Conservation (phyloP, 805 yeast genomes). For the Candida morakotiae region DNA sequence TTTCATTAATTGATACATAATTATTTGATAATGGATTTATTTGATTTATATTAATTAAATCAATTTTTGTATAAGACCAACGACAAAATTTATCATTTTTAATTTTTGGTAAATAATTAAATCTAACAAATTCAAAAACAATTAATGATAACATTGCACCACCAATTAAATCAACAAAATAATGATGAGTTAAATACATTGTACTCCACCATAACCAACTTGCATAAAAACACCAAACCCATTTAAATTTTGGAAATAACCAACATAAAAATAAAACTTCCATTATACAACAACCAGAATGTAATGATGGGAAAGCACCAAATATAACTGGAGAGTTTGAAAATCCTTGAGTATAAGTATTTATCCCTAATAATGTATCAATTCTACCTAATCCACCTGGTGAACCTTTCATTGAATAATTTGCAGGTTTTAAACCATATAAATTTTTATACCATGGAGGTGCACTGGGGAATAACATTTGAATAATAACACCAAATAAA, state of each 20-base stretch:
- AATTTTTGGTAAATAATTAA: slow-evolving; percentile 61
- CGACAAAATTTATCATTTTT: slow-evolving; percentile 56
- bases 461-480: slow-evolving; percentile 85
- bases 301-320: slow-evolving; percentile 86
- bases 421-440: slow-evolving; percentile 85
- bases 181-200: slow-evolving; percentile 96
- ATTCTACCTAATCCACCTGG: slow-evolving; percentile 94
- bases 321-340: slow-evolving; percentile 86
- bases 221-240: slow-evolving; percentile 73
- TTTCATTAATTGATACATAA: slow-evolving; percentile 9
- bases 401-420: slow-evolving; percentile 86
- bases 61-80: slow-evolving; percentile 54
- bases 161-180: slow-evolving; percentile 88
- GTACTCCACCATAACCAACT: slow-evolving; percentile 98
- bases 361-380: slow-evolving; percentile 72
- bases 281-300: slow-evolving; percentile 92
- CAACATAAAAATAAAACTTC: slow-evolving; percentile 84
- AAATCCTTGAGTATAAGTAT: slow-evolving; percentile 79
- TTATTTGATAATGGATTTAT: slow-evolving; percentile 28
- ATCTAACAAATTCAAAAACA: slow-evolving; percentile 67
- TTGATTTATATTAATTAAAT: slow-evolving; percentile 20
- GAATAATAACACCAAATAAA: slow-evolving; percentile 76
- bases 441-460: slow-evolving; percentile 94
- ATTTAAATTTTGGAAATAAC: slow-evolving; percentile 68
- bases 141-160: slow-evolving; percentile 81